Percentiles rank a stretch among this genome's conserved stretches.
Evolutionary conservation across 257 asterid genomes (phyloP).

Genomic region (Ehretia macrophylla): DNA sequence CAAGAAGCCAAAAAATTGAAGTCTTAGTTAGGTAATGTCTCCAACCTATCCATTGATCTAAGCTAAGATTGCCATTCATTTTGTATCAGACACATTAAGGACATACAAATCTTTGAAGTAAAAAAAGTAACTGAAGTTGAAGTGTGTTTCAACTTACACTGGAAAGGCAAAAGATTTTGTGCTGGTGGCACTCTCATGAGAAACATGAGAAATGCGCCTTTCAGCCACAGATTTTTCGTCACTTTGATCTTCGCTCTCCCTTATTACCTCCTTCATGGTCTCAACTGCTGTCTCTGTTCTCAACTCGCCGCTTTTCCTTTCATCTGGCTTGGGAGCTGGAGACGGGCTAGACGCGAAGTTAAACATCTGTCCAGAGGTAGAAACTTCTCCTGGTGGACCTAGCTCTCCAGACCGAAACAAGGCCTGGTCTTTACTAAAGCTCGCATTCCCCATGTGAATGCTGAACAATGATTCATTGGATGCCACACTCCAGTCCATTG

Average conservation of each 20-base stretch:
- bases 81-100: too few relatives aligned
- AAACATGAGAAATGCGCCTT: slow-evolving; percentile 15
- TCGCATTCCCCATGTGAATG: slow-evolving; percentile 47
- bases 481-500: slow-evolving; percentile 48
- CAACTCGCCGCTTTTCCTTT: slow-evolving; percentile 24
- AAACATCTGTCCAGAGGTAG: slow-evolving; percentile 17
- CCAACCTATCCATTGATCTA: too few relatives aligned
- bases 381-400: slow-evolving; percentile 21
- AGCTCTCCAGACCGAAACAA: slow-evolving; percentile 26
- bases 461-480: slow-evolving; percentile 64
- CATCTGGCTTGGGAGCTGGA: not conserved
- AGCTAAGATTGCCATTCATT: too few relatives aligned
- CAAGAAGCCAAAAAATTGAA: too few relatives aligned
- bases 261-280: slow-evolving; percentile 32
- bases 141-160: slow-evolving; percentile 18
- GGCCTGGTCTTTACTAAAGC: slow-evolving; percentile 34
- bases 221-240: not conserved
- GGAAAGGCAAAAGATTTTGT: slow-evolving; percentile 54
- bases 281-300: slow-evolving; percentile 24
- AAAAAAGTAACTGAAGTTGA: not conserved
- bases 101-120: too few relatives aligned
- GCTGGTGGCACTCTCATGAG: slow-evolving; percentile 42
- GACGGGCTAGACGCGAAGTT: not conserved
- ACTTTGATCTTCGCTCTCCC: slow-evolving; percentile 21
- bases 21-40: too few relatives aligned